Percentiles rank a stretch among this genome's conserved stretches.
Evolutionary conservation across 192 early-diverging fungal species (phyloP).

Genomic region (Coemansia sp.): DNA sequence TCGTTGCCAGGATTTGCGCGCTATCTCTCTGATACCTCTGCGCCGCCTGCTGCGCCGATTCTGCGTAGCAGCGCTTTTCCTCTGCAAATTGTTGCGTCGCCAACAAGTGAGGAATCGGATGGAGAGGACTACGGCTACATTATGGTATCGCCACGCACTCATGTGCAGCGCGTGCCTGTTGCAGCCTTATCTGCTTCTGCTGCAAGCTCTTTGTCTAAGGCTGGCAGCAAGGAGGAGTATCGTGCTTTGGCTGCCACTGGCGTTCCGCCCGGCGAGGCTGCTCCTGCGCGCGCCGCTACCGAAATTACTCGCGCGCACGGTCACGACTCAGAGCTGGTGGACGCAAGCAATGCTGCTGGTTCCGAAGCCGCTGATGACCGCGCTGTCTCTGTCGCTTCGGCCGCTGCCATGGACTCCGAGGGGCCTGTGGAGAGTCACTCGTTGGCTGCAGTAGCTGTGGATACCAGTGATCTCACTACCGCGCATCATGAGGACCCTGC

Average conservation of each 20-base stretch:
- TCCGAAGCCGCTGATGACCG: not conserved
- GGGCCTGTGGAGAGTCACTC: not conserved
- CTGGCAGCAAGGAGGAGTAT: not conserved
- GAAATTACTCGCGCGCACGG: not conserved
- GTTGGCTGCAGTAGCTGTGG: not conserved
- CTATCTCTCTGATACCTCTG: not conserved
- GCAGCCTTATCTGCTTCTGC: constrained; percentile 21
- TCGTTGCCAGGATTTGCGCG: constrained; percentile 10
- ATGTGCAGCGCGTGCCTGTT: constrained; percentile 38
- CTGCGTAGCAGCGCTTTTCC: not conserved
- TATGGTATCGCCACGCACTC: constrained; percentile 50
- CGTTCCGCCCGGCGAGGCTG: not conserved
- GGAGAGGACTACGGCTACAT: constrained; percentile 55
- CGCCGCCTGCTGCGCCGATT: constrained; percentile 8
- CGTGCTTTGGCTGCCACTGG: not conserved
- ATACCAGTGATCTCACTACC: not conserved
- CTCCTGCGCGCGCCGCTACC: not conserved
- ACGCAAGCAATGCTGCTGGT: not conserved
- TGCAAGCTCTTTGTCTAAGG: constrained; percentile 15
- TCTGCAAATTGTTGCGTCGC: not conserved
- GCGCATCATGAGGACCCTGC: not conserved
- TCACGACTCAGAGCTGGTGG: not conserved
- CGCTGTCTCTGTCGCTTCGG: not conserved
- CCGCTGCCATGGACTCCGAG: not conserved
- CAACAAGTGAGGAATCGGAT: constrained; percentile 25